Percentiles rank a stretch among this genome's conserved stretches.
These are phyloP conservation scores for Begonia masoniana DNA, from an alignment of 306 rosid genomes.

Conservation along the genomic window DNA sequence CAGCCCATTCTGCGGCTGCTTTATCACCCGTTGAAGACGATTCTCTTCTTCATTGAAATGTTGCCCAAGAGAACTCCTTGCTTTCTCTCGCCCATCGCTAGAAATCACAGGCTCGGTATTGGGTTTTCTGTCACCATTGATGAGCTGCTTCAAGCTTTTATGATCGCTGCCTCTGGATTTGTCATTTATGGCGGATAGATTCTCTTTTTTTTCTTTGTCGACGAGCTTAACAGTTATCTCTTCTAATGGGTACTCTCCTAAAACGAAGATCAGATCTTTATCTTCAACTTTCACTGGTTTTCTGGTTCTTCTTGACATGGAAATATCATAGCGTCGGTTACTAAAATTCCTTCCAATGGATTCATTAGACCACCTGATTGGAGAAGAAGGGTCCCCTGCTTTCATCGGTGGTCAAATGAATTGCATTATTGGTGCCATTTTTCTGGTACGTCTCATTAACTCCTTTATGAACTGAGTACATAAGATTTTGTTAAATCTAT, in stretches of 20 bases:
- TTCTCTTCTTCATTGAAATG: conserved; percentile 60
- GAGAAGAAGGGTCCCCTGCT: no score
- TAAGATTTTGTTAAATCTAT: no score
- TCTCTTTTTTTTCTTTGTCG: conserved; percentile 3
- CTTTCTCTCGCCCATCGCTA: conserved; percentile 3
- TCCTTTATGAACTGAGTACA: no score
- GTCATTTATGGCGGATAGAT: no score
- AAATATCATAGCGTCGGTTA: conserved; percentile 54
- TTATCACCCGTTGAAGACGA: conserved; percentile 43
- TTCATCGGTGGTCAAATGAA: no score
- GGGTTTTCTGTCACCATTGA: conserved; percentile 23
- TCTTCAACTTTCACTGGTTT: conserved; percentile 19
- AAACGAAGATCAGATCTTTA: conserved; percentile 10
- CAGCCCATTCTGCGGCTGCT: conserved; percentile 30
- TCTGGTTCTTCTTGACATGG: conserved; percentile 82
- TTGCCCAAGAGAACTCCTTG: conserved; percentile 49
- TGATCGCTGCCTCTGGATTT: conserved; percentile 15
- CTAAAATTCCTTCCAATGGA: conserved; percentile 5
- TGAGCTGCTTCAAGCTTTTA: conserved; percentile 68
- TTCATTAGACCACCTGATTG: no score
- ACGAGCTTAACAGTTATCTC: not conserved
- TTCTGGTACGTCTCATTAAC: no score
- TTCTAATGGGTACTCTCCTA: no score
- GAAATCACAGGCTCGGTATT: not conserved
- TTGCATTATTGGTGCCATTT: no score